Base-by-base conservation (phyloP, 2,329 filamentous ascomycete species). In the Epichloe baconii region DNA sequence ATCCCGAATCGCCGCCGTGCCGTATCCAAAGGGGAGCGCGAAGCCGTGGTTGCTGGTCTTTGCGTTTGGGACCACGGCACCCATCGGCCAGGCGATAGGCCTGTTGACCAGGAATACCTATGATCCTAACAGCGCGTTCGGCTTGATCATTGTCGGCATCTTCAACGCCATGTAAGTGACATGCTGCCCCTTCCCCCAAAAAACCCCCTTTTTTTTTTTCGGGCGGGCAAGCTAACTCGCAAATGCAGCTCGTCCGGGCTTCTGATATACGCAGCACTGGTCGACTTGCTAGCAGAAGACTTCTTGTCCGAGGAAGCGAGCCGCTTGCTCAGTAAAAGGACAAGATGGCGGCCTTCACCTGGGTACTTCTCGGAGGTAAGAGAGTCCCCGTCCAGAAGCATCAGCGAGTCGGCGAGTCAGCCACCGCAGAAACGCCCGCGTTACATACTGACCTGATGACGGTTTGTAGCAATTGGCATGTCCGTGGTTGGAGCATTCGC, bases 1-100 rank as follows among this genome's bases (percentile, higher is more conserved):
- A 19, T 80, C 80, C 1, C 80, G 84, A 53, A 87, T 88, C 58
- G 82, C 83, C 19, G 79, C 77, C 17, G 79, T 86, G 5, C 73
- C 79, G 1, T 82, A 81, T 54, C 73, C 75, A 15, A 73, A 72
- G 53, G 69, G 68, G 26, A 80, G 78, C 60, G 62, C 71, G 55
- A 75, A 77, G 26, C 80, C 80, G 0, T 83, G 80, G 80, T 52
- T 79, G 0, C 67, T 83, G 15, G 78, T 83, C 2, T 57, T 80
- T 12, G 79, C 80, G 14, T 84, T 83, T 55, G 80, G 79, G 15
- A 77, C 75, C 8, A 84, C 81, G 0, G 78, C 78, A 0, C 80
- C 80, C 3, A 77, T 83, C 44, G 80, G 81, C 1, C 80, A 84
- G 59, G 79, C 79, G 8, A 82, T 83, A 53, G 80, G 80, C 23